Conservation (phyloP, 139 green algal genomes). For the Chlorella vulgaris region DNA sequence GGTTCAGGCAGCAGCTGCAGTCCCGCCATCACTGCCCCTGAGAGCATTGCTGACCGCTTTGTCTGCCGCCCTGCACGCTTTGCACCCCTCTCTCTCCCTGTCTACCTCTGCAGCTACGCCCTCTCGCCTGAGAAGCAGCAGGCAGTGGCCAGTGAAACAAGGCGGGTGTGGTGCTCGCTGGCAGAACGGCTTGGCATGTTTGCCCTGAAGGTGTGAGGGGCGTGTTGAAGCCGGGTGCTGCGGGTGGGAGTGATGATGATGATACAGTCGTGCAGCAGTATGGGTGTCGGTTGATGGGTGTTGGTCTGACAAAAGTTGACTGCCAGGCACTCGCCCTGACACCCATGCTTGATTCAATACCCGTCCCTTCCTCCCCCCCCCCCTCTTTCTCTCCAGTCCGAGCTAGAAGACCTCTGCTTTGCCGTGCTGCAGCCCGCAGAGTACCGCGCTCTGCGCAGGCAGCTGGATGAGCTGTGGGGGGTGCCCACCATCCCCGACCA, state of each 20-base stretch:
- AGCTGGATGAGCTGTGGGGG: conserved; percentile 60
- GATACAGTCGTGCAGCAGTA: too few species aligned
- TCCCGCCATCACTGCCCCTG: not conserved
- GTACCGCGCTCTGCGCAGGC: conserved; percentile 60
- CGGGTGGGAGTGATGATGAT: too few species aligned
- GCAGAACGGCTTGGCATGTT: conserved; percentile 93
- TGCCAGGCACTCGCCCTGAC: too few species aligned
- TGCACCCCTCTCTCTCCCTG: too few species aligned
- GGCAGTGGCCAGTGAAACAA: conserved; percentile 86
- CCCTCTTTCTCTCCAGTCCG: conserved; percentile 56
- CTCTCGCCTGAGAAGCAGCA: conserved; percentile 74
- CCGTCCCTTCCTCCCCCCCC: not conserved
- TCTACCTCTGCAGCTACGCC: conserved; percentile 39
- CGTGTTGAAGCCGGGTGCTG: too few species aligned
- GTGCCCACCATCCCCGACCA: conserved; percentile 24
- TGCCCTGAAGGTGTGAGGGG: conserved; percentile 80
- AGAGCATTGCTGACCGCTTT: too few species aligned
- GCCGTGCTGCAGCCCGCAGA: conserved; percentile 78
- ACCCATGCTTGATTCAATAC: too few species aligned
- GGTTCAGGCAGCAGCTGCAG: not conserved
- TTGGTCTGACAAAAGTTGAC: too few species aligned
- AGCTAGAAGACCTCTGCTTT: conserved; percentile 98
- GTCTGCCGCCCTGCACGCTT: too few species aligned
- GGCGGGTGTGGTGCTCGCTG: conserved; percentile 91
- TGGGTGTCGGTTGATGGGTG: too few species aligned